Percentiles rank a stretch among this genome's conserved stretches.
Conservation (phyloP, 1,284 basidiomycete species). For the Cutaneotrichosporon sp. region DNA sequence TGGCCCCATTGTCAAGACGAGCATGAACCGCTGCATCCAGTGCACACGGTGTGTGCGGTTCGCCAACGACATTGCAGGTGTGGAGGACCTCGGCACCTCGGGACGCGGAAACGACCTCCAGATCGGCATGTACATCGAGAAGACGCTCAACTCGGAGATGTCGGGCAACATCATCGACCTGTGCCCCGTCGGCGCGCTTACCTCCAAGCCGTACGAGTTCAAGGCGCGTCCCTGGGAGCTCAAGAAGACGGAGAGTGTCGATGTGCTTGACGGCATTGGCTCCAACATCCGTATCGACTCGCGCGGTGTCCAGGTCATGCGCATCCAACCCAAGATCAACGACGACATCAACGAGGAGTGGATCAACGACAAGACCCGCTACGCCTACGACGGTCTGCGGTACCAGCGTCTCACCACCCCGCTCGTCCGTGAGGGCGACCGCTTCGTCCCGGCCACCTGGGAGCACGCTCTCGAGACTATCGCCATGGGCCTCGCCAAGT, state of each 20-base stretch:
- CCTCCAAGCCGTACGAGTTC: constrained; percentile 97
- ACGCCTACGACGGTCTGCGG: constrained; percentile 90
- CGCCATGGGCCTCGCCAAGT: constrained; percentile 67
- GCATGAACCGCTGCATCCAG: constrained; percentile 99
- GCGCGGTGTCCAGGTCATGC: constrained; percentile 93
- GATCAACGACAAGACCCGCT: constrained; percentile 99
- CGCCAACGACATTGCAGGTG: constrained; percentile 97
- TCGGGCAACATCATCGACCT: constrained; percentile 97
- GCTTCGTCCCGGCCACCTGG: constrained; percentile 89
- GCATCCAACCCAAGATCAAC: constrained; percentile 91
- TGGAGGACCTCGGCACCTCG: constrained; percentile 94
- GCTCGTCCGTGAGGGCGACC: constrained; percentile 82
- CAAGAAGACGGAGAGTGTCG: constrained; percentile 95
- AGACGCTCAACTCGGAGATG: constrained; percentile 95
- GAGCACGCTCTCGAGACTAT: constrained; percentile 81
- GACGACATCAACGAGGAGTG: constrained; percentile 99
- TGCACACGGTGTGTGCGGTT: constrained; percentile 99
- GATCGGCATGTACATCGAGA: constrained; percentile 97
- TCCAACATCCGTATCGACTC: constrained; percentile 98
- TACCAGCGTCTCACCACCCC: constrained; percentile 95
- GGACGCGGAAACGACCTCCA: constrained; percentile 98
- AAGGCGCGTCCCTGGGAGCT: constrained; percentile 97
- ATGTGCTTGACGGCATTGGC: constrained; percentile 97
- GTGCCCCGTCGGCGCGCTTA: constrained; percentile 91
- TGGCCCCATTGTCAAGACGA: constrained; percentile 95